Evolutionary conservation across 2,329 filamentous ascomycete species (phyloP).

Genomic region (Chrysoporthe deuterocubensis): DNA sequence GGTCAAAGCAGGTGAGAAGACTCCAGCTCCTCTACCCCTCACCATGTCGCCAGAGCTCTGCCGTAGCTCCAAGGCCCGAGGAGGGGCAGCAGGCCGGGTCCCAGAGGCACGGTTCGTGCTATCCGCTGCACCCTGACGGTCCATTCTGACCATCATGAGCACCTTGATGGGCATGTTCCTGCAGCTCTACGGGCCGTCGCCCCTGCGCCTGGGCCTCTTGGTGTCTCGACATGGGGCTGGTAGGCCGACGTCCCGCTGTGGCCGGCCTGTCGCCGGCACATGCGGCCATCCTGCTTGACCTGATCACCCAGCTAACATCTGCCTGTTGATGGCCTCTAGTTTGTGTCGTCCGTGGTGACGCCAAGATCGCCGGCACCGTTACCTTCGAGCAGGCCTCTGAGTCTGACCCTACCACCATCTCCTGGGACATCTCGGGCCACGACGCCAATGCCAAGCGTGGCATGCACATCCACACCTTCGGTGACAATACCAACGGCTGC

Average conservation of each 20-base stretch:
- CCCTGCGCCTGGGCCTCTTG: conserved; percentile 7
- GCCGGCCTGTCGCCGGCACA: not conserved
- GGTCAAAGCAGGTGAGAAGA: conserved; percentile 91
- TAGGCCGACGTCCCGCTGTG: not conserved
- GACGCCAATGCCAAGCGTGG: conserved; percentile 95
- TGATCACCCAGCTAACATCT: conserved; percentile 19
- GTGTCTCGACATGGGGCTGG: not conserved
- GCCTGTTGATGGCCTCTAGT: conserved; percentile 57
- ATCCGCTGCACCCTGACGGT: conserved; percentile 50
- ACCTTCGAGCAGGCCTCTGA: conserved; percentile 92
- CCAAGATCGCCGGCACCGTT: conserved; percentile 91
- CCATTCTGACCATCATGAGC: conserved; percentile 27
- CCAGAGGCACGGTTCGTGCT: conserved; percentile 9
- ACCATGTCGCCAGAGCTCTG: conserved; percentile 31
- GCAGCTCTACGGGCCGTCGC: not conserved
- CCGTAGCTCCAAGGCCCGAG: conserved; percentile 9
- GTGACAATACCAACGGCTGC: conserved; percentile 99
- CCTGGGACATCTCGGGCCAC: conserved; percentile 90
- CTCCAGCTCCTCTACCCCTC: conserved; percentile 20
- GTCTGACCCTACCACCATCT: conserved; percentile 79
- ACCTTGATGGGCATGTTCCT: conserved; percentile 36
- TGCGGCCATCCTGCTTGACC: not conserved
- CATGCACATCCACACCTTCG: conserved; percentile 98
- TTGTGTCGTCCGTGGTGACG: conserved; percentile 96
- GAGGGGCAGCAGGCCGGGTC: conserved; percentile 46